phyloP scores from a whole-genome alignment of 345 rosid genomes.

The Acer campestre region DNA sequence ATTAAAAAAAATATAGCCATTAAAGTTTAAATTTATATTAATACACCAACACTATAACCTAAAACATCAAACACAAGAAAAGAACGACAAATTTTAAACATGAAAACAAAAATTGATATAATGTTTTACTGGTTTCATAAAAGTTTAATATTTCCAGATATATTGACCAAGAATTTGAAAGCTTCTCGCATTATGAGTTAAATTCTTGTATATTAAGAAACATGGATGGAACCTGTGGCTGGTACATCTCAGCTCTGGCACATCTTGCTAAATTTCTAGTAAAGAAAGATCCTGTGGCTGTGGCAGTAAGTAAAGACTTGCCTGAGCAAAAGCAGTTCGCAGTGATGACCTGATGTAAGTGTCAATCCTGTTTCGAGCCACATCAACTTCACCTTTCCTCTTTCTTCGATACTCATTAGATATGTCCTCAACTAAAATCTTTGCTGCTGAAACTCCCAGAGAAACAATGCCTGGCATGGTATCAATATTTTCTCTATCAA shows the following conservation, averaged over 20 bases:
- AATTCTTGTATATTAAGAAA: background rate
- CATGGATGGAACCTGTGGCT: background rate
- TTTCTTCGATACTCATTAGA: constrained; percentile 91
- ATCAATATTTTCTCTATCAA: constrained; percentile 62
- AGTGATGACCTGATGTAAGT: constrained; percentile 97
- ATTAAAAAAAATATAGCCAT: background rate
- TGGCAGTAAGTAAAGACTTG: constrained; percentile 39
- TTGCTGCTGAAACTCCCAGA: constrained; percentile 85
- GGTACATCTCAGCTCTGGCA: background rate
- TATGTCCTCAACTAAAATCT: constrained; percentile 89
- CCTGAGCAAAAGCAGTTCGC: constrained; percentile 99
- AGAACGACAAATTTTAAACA: background rate
- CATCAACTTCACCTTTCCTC: constrained; percentile 86
- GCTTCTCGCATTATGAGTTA: background rate
- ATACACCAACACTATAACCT: constrained; percentile 1
- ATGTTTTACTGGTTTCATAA: background rate
- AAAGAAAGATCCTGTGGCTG: background rate
- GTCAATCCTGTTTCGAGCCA: constrained; percentile 78
- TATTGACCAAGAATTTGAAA: constrained; percentile 7
- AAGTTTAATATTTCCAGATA: background rate
- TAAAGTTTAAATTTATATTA: background rate
- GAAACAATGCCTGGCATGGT: constrained; percentile 89
- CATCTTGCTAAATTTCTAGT: background rate
- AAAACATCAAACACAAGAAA: background rate
- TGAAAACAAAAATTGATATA: background rate